Base-by-base conservation (phyloP, 2,329 filamentous ascomycete genomes). In the Ilyonectria destructans region DNA sequence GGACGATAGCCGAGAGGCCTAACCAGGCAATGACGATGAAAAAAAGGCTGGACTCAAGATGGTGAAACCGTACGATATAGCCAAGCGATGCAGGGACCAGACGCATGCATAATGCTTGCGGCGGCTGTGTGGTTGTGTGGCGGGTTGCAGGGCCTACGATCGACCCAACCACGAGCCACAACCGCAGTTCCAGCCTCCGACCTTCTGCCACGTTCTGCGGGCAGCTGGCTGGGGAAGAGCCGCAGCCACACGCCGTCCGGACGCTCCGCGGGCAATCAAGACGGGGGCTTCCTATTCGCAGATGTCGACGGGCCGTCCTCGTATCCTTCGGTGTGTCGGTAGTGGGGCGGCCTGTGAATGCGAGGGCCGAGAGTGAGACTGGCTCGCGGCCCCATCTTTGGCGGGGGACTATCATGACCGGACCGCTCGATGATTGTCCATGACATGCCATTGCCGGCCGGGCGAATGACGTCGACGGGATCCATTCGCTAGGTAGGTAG, bases 101-200 rank as follows among this genome's bases (percentile, higher is more conserved):
- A 37, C 33, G n/a, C 29, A 35, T 54, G 51, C 51, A 54, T 23
- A 35, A 52, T 54, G 10, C 13, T 48, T 23, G 51, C 51, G 12
- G 9, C 19, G 26, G 26, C 26, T 26, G 26, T 51, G 43, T 52
- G 26, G 3, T 31, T 40, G 37, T 43, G 49, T 51, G 49, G 19
- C 19, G 21, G 62, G 43, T 55, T 49, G 51, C 31, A n/a, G 52
- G 56, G 54, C 33, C 46, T 49, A 58, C 45, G 58, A 62, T 58
- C n/a, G 46, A n/a, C 52, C 62, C 62, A 73, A 68, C 57, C 69
- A 71, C 45, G 45, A 51, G 69, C 51, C 52, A 48, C 60, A 59
- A 58, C 48, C 46, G 15, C n/a, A 64, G 54, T 62, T 46, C 68
- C 58, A 70, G 43, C 57, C 71, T 52, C 49, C 62, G 31, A 56